Conservation (phyloP, 495 filamentous ascomycete species). For the Tetracladium marchalianum region DNA sequence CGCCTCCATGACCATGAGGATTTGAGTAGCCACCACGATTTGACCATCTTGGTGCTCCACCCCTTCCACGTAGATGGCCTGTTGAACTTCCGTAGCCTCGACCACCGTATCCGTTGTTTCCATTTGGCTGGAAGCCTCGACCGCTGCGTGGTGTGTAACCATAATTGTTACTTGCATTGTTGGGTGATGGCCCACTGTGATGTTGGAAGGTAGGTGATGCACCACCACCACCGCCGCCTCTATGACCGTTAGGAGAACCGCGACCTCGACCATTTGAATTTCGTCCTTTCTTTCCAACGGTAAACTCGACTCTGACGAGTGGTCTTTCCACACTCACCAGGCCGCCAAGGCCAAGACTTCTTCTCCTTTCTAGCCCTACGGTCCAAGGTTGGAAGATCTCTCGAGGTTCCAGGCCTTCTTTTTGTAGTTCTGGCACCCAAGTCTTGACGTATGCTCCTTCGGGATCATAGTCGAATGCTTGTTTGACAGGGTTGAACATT, state of each 20-base stretch:
- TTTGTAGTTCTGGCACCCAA: constrained; percentile 54
- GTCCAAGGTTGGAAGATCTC: constrained; percentile 60
- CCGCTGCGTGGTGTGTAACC: too few relatives aligned
- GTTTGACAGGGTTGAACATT: constrained; percentile 66
- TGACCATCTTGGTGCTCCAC: background rate
- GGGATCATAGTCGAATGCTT: constrained; percentile 59
- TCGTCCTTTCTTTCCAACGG: constrained; percentile 17
- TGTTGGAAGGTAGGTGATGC: background rate
- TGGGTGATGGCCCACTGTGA: too few relatives aligned
- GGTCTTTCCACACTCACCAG: constrained; percentile 38
- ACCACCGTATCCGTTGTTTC: constrained; percentile 6
- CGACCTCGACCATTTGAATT: background rate
- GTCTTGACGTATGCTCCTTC: constrained; percentile 52
- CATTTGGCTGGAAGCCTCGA: background rate
- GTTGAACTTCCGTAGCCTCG: constrained; percentile 11
- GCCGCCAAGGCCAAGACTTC: constrained; percentile 37
- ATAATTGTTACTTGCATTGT: too few relatives aligned
- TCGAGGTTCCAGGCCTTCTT: constrained; percentile 22
- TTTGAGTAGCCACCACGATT: too few relatives aligned
- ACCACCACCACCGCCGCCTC: background rate
- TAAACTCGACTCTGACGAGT: constrained; percentile 36
- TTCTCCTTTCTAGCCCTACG: constrained; percentile 32
- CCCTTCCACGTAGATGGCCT: constrained; percentile 2
- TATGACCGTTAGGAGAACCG: background rate
- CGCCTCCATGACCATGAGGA: too few relatives aligned